Base-by-base conservation (phyloP, 2,329 filamentous ascomycete genomes). In the Botrytis paeoniae region DNA sequence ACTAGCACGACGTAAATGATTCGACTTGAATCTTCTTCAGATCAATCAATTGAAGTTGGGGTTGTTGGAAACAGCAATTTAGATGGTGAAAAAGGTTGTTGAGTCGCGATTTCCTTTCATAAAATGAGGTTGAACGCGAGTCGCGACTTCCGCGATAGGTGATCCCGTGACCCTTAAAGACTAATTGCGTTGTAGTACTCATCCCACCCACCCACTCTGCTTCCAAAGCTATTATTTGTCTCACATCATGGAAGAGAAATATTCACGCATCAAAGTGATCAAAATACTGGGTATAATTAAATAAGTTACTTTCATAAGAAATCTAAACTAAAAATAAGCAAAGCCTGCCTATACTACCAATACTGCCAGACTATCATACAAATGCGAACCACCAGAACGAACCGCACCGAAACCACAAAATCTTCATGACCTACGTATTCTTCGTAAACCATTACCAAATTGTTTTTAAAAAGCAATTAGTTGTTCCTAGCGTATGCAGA, bases 401-500 rank as follows among this genome's bases (percentile, higher is more conserved):
- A 45, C 32, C 54, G 37, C 62, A 60, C 37, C 35, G 25, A 62
- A n/a, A 60, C 29, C 54, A 61, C 51, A 22, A 37, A 59, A 35
- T 45, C 9, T 62, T 45, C 68, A 62, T 57, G 66, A 69, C 35
- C 54, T 57, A 69, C 41, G 68, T 70, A 61, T 72, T 25, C 71
- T 37, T 69, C 57, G 41, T 70, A 41, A 43, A 39, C 63, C 63
- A 73, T 62, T n/a, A 25, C 57, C 29, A 48, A 41, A 20, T 20
- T 22, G 8, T 8, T n/a, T 6, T 68, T 22, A 8, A 39, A 39
- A 68, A 29, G 48, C n/a, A 29, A 20, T 65, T 73, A 77, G 45
- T 70, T 74, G 63, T 77, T 78, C 41, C 72, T 74, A 3, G 76
- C 72, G 73, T 80, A 81, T 22, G 78, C 78, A 43, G 73, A 76